Base-by-base conservation (phyloP, 108 stramenopile species). In the Seminavis robusta region DNA sequence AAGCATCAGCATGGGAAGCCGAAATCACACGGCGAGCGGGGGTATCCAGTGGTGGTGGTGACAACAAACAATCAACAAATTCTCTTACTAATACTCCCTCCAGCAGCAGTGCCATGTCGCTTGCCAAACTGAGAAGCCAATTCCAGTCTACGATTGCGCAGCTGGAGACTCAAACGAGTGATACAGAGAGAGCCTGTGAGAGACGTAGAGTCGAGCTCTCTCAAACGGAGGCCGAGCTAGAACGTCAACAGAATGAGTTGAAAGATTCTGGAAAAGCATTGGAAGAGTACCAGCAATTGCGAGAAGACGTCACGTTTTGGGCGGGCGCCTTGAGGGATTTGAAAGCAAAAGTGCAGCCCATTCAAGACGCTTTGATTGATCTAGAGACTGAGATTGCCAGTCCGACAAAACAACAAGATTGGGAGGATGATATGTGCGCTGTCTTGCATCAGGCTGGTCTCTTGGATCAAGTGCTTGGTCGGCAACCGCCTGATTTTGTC, bases 311-410 rank as follows among this genome's bases (percentile, higher is more conserved):
- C 26, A 69, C 84, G n/a, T 56, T 54, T 26, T 88, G 81, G 81
- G 76, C 81, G 31, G 86, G 86, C 5, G 86, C 84, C 16, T 56
- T 92, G 60, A 68, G 90, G 28, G 73, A 88, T 39, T 57, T 92
- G 9, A 41, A 67, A 37, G 44, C 23, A 8, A 83, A 77, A 67
- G 53, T 92, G 0, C 30, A 57, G 27, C 61, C 71, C 7, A 68
- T 79, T 7, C 65, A 60, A 28, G 48, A 71, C 15, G 80, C 76
- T 20, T 32, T 71, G n/a, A 27, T 28, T 21, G 63, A 74, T 11
- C 69, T 77, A 62, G 63, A 72, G n/a, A 73, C 39, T 38, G 32
- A 64, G n/a, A 41, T 62, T 19, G 26, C 77, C 21, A 51, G 27
- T 15, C 42, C 56, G 32, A 42, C 70, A 37, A 65, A 79, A 27